Evolutionary conservation across 257 asterid genomes (phyloP).

Genomic region (Solanum ossicruentum): DNA sequence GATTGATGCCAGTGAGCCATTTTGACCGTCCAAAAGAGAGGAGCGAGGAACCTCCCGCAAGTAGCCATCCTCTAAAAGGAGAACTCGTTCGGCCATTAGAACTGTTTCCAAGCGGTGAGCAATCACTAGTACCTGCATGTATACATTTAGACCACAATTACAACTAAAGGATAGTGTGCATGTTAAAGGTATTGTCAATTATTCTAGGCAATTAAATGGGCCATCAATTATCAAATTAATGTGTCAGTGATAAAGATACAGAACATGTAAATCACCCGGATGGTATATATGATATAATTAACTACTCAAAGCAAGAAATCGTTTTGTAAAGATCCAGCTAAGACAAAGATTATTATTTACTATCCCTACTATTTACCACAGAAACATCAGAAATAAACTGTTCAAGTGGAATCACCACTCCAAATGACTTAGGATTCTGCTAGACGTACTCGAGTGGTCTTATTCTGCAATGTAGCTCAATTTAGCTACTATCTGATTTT

Average conservation of each 20-base stretch:
- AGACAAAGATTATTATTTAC: not conserved
- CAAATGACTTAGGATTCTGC: too few species aligned
- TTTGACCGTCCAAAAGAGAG: constrained; percentile 31
- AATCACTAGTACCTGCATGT: constrained; percentile 62
- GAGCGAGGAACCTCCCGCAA: constrained; percentile 60
- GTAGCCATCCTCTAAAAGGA: constrained; percentile 42
- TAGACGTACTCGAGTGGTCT: too few species aligned
- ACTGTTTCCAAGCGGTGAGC: constrained; percentile 87
- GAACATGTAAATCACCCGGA: not conserved
- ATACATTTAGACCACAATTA: not conserved
- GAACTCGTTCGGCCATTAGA: constrained; percentile 64
- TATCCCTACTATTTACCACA: too few species aligned
- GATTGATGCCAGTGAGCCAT: constrained; percentile 12
- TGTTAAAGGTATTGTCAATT: not conserved
- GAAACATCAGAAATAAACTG: too few species aligned
- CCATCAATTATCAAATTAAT: not conserved
- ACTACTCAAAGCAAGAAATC: not conserved
- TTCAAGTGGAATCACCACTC: too few species aligned
- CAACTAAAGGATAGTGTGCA: not conserved
- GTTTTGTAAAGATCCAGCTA: not conserved
- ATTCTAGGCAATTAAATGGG: not conserved
- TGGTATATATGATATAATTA: too few species aligned
- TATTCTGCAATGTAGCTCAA: too few species aligned
- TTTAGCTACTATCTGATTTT: too few species aligned
- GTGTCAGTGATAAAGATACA: not conserved